Evolutionary conservation across 257 asterid genomes (phyloP).

Genomic region (Fraxinus cuspidata): DNA sequence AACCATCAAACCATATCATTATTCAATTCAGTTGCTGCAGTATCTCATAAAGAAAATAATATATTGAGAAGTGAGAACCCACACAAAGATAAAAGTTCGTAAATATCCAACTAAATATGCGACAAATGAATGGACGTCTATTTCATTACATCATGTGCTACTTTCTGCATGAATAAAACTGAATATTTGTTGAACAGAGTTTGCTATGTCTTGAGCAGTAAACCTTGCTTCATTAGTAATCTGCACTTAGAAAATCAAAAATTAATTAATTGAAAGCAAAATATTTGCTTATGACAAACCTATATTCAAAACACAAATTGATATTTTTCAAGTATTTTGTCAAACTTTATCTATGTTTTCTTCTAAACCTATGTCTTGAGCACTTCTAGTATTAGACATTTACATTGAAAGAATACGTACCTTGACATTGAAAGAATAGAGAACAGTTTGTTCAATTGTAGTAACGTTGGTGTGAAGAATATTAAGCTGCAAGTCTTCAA

Average conservation of each 20-base stretch:
- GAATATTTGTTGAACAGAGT: conserved; percentile 88
- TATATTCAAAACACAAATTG: neutral
- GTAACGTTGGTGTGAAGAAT: conserved; percentile 88
- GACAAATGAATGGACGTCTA: neutral
- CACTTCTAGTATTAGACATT: no score
- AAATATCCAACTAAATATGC: neutral
- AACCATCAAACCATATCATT: no score
- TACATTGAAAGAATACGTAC: conserved; percentile 27
- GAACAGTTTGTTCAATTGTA: conserved; percentile 88
- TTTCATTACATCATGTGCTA: conserved; percentile 30
- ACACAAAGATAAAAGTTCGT: neutral
- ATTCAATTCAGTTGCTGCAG: neutral
- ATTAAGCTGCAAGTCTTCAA: conserved; percentile 84
- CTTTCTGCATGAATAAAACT: conserved; percentile 70
- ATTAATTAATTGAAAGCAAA: neutral
- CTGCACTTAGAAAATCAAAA: conserved; percentile 37
- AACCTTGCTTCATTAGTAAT: conserved; percentile 67
- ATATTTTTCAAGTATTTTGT: neutral
- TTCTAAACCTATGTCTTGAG: no score
- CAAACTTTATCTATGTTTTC: neutral
- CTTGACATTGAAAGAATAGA: conserved; percentile 93
- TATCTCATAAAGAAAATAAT: neutral
- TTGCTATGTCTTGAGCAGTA: conserved; percentile 89
- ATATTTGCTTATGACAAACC: neutral
- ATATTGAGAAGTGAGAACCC: neutral